These are phyloP conservation scores for Podaxis pistillaris DNA, from an alignment of 768 basidiomycete species.

Conservation along the genomic window DNA sequence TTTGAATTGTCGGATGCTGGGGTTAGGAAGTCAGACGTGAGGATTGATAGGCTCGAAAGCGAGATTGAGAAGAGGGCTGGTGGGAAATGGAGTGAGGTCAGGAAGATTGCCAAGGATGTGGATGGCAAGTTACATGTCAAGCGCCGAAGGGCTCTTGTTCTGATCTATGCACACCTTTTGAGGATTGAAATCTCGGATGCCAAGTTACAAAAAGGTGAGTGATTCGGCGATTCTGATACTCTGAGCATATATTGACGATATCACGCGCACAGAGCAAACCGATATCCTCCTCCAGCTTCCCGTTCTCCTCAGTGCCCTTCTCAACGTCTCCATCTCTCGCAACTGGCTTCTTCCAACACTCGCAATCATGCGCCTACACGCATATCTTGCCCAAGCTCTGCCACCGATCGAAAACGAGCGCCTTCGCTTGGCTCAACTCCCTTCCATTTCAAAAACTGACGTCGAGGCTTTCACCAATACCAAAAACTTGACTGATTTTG, in stretches of 20 bases:
- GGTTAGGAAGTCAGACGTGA: conserved; percentile 25
- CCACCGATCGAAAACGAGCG: conserved; percentile 49
- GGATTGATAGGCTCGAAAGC: conserved; percentile 50
- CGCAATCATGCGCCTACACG: conserved; percentile 77
- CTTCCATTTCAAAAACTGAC: conserved; percentile 61
- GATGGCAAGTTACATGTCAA: conserved; percentile 36
- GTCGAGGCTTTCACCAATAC: conserved; percentile 34
- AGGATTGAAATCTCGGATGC: conserved; percentile 56
- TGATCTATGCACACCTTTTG: conserved; percentile 85
- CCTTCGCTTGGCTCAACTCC: conserved; percentile 69
- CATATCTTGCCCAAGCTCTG: conserved; percentile 82
- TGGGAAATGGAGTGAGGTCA: conserved; percentile 53
- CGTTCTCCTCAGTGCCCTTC: conserved; percentile 70
- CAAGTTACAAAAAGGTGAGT: conserved; percentile 63
- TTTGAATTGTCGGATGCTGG: conserved; percentile 45
- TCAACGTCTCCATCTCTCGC: conserved; percentile 80
- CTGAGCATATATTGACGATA: conserved; percentile 3
- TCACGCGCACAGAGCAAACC: conserved; percentile 59
- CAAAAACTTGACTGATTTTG: conserved; percentile 42
- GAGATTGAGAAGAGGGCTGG: conserved; percentile 48
- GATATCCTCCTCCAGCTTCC: conserved; percentile 71
- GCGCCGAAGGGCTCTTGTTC: conserved; percentile 57
- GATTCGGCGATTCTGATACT: neutral
- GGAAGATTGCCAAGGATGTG: conserved; percentile 35
- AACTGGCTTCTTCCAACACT: conserved; percentile 87